Evolutionary conservation across 2,329 filamentous ascomycete genomes (phyloP).

Genomic region (Claviceps paspali): DNA sequence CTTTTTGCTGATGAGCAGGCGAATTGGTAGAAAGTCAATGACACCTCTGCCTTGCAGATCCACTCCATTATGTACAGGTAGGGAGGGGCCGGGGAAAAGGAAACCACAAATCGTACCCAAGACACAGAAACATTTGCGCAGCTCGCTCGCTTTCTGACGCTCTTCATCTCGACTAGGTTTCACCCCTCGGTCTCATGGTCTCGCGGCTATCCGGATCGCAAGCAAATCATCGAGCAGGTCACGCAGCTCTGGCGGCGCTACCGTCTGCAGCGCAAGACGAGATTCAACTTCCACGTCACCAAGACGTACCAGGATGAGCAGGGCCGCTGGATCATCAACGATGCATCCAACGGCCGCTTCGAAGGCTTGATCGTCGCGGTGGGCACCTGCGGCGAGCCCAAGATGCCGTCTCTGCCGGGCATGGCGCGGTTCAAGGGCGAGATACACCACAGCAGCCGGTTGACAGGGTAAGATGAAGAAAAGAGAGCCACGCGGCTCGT

Average conservation of each 20-base stretch:
- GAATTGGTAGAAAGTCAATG: conserved; percentile 51
- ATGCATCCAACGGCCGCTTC: conserved; percentile 53
- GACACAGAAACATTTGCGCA: too few relatives aligned
- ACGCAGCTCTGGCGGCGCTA: conserved; percentile 61
- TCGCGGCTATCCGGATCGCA: conserved; percentile 59
- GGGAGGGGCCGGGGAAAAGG: background rate
- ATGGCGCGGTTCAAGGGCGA: conserved; percentile 57
- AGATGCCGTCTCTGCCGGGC: conserved; percentile 55
- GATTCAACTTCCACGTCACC: conserved; percentile 54
- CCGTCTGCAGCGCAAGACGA: conserved; percentile 52
- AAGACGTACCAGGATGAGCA: conserved; percentile 53
- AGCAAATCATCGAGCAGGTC: conserved; percentile 62
- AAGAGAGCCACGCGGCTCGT: too few relatives aligned
- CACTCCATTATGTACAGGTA: conserved; percentile 70
- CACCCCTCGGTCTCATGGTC: conserved; percentile 65
- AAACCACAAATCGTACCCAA: background rate
- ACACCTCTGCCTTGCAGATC: conserved; percentile 68
- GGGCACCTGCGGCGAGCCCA: conserved; percentile 66
- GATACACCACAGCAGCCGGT: conserved; percentile 59
- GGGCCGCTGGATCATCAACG: conserved; percentile 66
- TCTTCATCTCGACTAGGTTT: conserved; percentile 28
- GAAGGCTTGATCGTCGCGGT: conserved; percentile 67
- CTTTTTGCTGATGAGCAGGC: background rate
- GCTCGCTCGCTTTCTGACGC: background rate
- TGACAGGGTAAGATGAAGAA: conserved; percentile 50